phyloP scores from a whole-genome alignment of 2,329 filamentous ascomycete genomes.

The Thielaviopsis musarum region DNA sequence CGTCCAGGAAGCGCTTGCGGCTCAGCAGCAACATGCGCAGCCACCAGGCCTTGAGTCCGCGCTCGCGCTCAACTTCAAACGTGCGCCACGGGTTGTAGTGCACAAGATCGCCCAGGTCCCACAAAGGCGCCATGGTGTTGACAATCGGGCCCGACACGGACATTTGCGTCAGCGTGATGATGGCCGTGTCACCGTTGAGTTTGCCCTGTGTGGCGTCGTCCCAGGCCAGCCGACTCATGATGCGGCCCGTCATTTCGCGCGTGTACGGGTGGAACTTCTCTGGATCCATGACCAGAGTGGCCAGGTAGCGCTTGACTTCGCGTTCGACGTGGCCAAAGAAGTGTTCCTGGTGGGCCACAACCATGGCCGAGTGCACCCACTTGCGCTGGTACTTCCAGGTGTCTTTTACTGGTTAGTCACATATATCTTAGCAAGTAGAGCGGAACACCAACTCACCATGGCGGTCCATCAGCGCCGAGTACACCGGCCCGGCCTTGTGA shows the following conservation, averaged over 20 bases:
- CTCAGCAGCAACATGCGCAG: constrained; percentile 24
- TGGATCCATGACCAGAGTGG: constrained; percentile 29
- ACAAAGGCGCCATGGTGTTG: constrained; percentile 32
- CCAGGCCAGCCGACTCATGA: constrained; percentile 34
- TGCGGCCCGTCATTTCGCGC: constrained; percentile 31
- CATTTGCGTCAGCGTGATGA: constrained; percentile 31
- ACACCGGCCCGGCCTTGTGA: constrained; percentile 31
- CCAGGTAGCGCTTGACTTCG: constrained; percentile 29
- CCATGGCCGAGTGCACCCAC: constrained; percentile 34
- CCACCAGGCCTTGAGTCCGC: constrained; percentile 30
- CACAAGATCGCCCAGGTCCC: constrained; percentile 25
- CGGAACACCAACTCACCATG: constrained; percentile 22
- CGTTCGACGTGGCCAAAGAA: constrained; percentile 33
- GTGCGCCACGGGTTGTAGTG: constrained; percentile 30
- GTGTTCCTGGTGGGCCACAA: constrained; percentile 22
- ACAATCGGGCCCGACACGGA: constrained; percentile 34
- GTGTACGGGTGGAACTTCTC: constrained; percentile 28
- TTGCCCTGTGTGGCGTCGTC: constrained; percentile 30
- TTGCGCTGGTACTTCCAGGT: constrained; percentile 32
- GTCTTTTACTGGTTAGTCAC: constrained; percentile 18
- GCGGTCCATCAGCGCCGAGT: constrained; percentile 34
- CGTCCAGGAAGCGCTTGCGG: constrained; percentile 24
- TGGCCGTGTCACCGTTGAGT: constrained; percentile 28
- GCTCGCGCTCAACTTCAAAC: constrained; percentile 27
- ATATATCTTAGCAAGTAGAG: too few relatives aligned